A percentile compares a stretch with the other conserved stretches of the same genome.
Evolutionary conservation across 129 eudicot genomes (phyloP).

Genomic region (Logfia minima): DNA sequence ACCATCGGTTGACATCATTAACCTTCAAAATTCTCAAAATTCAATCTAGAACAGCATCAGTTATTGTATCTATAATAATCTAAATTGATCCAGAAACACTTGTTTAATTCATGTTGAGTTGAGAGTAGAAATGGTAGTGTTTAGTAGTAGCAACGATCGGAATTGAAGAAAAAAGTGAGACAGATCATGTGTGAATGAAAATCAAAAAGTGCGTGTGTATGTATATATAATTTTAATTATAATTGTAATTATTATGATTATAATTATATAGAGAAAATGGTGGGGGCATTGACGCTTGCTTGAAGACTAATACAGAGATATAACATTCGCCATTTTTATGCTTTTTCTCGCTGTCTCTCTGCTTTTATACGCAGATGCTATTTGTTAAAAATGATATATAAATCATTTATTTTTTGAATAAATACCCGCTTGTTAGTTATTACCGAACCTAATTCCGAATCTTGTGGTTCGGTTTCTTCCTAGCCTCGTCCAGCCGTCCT

Average conservation of each 20-base stretch:
- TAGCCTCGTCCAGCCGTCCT: constrained; percentile 7
- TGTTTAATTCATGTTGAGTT: not conserved
- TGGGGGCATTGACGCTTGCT: constrained; percentile 34
- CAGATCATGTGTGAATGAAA: constrained; percentile 20
- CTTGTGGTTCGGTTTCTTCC: constrained; percentile 26
- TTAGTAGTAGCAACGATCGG: constrained; percentile 23
- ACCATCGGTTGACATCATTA: constrained; percentile 56
- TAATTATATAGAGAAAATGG: constrained; percentile 31
- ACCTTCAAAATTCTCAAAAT: constrained; percentile 13
- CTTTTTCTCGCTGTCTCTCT: constrained; percentile 45
- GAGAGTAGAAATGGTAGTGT: constrained; percentile 12
- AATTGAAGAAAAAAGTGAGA: constrained; percentile 17
- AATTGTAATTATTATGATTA: not conserved
- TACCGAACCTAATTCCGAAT: constrained; percentile 45
- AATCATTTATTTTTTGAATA: constrained; percentile 26
- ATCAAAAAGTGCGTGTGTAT: not conserved
- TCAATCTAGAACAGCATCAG: constrained; percentile 21
- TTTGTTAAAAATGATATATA: not conserved
- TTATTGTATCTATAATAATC: not conserved
- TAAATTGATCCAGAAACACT: not conserved
- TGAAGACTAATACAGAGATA: constrained; percentile 29
- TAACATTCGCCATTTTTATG: constrained; percentile 37
- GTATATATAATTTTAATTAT: constrained; percentile 10
- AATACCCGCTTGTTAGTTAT: constrained; percentile 28
- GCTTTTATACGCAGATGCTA: constrained; percentile 44